Percentiles rank a stretch among this genome's conserved stretches.
phyloP scores from a whole-genome alignment of 2,329 filamentous ascomycete species.

The Sarocladium oryzae region DNA sequence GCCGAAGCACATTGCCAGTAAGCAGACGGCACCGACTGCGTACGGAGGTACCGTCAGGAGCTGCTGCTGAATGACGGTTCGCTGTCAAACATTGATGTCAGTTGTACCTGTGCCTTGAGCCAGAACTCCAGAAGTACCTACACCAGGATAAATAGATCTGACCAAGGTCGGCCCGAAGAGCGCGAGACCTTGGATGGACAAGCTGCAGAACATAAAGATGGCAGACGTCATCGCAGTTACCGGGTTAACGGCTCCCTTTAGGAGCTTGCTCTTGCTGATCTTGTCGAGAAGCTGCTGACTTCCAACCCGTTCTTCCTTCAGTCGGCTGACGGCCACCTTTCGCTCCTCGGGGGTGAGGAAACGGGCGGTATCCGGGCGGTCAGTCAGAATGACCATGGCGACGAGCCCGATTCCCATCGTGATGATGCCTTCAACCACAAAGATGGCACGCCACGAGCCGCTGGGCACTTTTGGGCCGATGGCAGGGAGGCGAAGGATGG shows the following conservation, averaged over 20 bases:
- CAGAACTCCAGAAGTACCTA: conserved; percentile 12
- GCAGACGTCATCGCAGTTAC: conserved; percentile 49
- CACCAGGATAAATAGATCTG: conserved; percentile 55
- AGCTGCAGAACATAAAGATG: conserved; percentile 59
- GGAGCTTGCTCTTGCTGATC: conserved; percentile 50
- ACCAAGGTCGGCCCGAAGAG: conserved; percentile 68
- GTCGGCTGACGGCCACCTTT: conserved; percentile 56
- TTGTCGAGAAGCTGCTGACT: conserved; percentile 58
- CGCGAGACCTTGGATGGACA: conserved; percentile 64
- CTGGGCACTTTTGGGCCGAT: conserved; percentile 42
- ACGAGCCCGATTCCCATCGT: conserved; percentile 46
- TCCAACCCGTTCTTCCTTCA: conserved; percentile 62
- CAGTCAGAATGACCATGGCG: conserved; percentile 59
- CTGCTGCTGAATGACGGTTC: conserved; percentile 54
- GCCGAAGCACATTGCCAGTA: conserved; percentile 52
- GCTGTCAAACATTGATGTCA: conserved; percentile 21
- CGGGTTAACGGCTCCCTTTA: conserved; percentile 57
- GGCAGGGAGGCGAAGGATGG: conserved; percentile 53
- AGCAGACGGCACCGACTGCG: conserved; percentile 61
- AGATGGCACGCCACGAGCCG: conserved; percentile 62
- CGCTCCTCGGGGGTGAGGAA: conserved; percentile 64
- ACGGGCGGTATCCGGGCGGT: conserved; percentile 59
- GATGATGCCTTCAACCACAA: conserved; percentile 62
- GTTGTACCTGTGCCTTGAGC: background rate
- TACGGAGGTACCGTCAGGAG: conserved; percentile 67